Evolutionary conservation across 495 filamentous ascomycete genomes (phyloP), one percentile per base, ranked within the genome.

Genomic region (Aspergillus heteromorphus): DNA sequence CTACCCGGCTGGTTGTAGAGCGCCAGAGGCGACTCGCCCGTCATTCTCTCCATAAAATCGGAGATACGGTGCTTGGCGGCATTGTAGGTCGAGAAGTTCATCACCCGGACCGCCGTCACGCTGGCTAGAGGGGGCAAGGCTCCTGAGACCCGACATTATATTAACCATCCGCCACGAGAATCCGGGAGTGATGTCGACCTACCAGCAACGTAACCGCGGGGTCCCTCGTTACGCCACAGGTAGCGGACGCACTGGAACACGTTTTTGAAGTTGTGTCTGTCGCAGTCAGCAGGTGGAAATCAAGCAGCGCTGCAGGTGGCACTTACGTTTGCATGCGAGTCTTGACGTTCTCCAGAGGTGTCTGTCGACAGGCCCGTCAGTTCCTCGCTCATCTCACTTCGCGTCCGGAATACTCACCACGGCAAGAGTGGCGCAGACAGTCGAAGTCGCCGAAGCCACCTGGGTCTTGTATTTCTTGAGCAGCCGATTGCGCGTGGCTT

Each of bases 81-180:
- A 68, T 91, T 89, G 73, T 97, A 97, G 51, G 92, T 87, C 30
- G 89, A 92, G 65, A 97, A 96, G n/a, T 89, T 93, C 48, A 95
- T 79, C 17, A 92, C 93, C 31, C 92, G 84, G 51, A 96, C 91
- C 45, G 89, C 79, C 8, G 92, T 96, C 47, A 97, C 87, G 74
- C 88, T 93, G 17, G 83, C 83, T 65, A 97, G 77, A 29, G 92
- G 92, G 45, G 89, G 87, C 31, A 86, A 79, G 57, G 85, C 83
- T 61, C 88, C 88, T 92, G 59, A 45, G 40, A 36, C n/a, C 13
- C 30, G 49, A 47, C 27, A 54, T 48, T 54, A 41, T 50, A 40
- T 48, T 30, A 36, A 54, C 41, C 11, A 20, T 40, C 18, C 23
- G 23, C 40, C 20, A 42, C 36, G 11, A 18, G 19, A 16, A 48